Conservation (phyloP, 805 yeast species). For the Sugiyamaella valdiviana region DNA sequence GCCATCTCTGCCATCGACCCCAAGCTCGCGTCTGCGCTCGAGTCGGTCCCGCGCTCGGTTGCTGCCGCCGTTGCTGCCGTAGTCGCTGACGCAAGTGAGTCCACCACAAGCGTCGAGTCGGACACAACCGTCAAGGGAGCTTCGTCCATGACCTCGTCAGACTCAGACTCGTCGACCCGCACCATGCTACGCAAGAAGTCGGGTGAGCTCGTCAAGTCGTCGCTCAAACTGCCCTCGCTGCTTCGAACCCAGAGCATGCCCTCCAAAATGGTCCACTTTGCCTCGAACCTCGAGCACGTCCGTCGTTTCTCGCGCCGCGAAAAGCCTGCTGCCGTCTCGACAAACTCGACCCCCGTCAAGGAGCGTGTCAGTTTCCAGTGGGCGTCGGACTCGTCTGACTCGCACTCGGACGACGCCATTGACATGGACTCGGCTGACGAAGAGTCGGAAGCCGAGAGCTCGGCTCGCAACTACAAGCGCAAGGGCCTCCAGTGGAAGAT, state of each 20-base stretch:
- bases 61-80: not conserved
- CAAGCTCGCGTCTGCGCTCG: no score
- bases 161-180: not conserved
- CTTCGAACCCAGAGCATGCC: conserved; percentile 32
- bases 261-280: conserved; percentile 78
- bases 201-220: conserved; percentile 79
- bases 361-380: conserved; percentile 22
- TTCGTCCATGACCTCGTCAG: conserved; percentile 1
- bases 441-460: conserved; percentile 9
- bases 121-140: conserved; percentile 4
- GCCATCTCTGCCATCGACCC: no score
- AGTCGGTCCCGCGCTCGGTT: not conserved
- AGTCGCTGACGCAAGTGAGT: not conserved
- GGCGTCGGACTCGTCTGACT: conserved; percentile 2
- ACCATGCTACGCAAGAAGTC: conserved; percentile 67
- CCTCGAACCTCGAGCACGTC: conserved; percentile 51
- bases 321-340: conserved; percentile 70
- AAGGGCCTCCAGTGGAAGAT: conserved; percentile 26
- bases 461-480: conserved; percentile 11
- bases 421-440: conserved; percentile 19
- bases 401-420: conserved; percentile 21
- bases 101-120: not conserved
- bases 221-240: conserved; percentile 45
- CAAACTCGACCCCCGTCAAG: conserved; percentile 53
- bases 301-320: conserved; percentile 68